phyloP scores from a whole-genome alignment of 441 rosid species.

The Daphne laureola region DNA sequence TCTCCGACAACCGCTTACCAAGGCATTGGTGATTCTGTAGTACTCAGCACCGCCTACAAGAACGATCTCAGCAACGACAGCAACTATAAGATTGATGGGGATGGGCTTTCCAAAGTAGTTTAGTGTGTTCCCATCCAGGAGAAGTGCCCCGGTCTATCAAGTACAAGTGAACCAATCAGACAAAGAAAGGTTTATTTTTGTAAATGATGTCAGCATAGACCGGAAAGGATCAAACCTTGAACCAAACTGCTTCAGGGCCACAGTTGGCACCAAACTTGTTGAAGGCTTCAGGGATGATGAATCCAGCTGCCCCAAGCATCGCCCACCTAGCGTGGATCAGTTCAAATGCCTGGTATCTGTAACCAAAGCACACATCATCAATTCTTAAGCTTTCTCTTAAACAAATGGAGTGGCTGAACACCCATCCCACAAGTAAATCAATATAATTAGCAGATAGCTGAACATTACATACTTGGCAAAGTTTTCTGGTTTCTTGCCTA shows the following conservation, averaged over 20 bases:
- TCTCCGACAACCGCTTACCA: conserved; percentile 33
- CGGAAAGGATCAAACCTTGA: conserved; percentile 46
- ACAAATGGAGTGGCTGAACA: too few relatives aligned
- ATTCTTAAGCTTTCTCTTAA: not conserved
- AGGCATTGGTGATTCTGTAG: conserved; percentile 84
- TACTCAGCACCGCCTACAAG: conserved; percentile 96
- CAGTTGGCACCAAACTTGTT: conserved; percentile 97
- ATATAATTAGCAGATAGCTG: not conserved
- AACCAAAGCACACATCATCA: not conserved
- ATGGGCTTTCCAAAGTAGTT: conserved; percentile 86
- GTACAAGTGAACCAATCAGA: not conserved
- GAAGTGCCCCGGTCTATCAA: conserved; percentile 85
- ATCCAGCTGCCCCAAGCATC: conserved; percentile 95
- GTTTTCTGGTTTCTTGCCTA: conserved; percentile 87
- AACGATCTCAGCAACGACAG: conserved; percentile 74
- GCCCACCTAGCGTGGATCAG: conserved; percentile 96
- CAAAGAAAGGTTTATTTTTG: not conserved
- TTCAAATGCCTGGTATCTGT: conserved; percentile 85
- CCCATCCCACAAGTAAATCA: too few relatives aligned
- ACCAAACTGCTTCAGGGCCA: conserved; percentile 99
- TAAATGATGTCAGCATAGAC: not conserved
- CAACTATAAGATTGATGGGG: conserved; percentile 77
- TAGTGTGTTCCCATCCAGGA: conserved; percentile 91
- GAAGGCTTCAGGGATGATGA: conserved; percentile 87
- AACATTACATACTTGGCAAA: conserved; percentile 62